Base-by-base conservation (phyloP, 2,329 filamentous ascomycete species). In the Penicillium sp. region DNA sequence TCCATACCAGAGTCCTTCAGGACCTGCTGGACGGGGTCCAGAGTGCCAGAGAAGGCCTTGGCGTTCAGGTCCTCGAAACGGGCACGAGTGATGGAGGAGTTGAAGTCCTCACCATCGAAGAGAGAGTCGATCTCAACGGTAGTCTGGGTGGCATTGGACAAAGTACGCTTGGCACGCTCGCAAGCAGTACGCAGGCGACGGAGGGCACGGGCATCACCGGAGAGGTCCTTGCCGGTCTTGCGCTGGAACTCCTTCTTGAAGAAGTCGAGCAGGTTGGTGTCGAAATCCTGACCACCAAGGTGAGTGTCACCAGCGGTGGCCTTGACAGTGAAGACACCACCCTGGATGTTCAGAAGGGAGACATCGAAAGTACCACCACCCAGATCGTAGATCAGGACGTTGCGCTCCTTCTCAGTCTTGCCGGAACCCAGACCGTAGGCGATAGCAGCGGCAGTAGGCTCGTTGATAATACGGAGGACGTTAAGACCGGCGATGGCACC, bases 301-400 rank as follows among this genome's bases (percentile, higher is more conserved):
- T 97, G 93, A 73, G 92, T 97, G 75, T 99, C 93, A 87, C 95
- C 95, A 73, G 93, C 93, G 59, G 95, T 98, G 62, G 93, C 93
- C 88, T 96, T 96, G 78, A 98, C 95, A 66, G 93, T 96, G 87
- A 99, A 99, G 73, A 99, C 95, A 85, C 95, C 95, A 76, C 93
- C 93, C 83, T 98, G 92, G 78, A 99, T 98, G 86, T 96, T 93
- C 46, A 99, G 87, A 69, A 98, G 91, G 64, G 95, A 98, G 27
- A 99, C 95, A 97, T 99, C 95, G 82, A 99, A 99, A 78, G 95
- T 99, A 87, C 95, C 95, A 87, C 95, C 95, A 87, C 95, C 95
- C 64, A 99, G 89, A 88, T 99, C 95, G 85, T 98, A 99, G 84
- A 99, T 98, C 69, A 99, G 87, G 74, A 99, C 93, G 78, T 98